Conservation (phyloP, 768 basidiomycete genomes). For the Lanmaoa rubissima region DNA sequence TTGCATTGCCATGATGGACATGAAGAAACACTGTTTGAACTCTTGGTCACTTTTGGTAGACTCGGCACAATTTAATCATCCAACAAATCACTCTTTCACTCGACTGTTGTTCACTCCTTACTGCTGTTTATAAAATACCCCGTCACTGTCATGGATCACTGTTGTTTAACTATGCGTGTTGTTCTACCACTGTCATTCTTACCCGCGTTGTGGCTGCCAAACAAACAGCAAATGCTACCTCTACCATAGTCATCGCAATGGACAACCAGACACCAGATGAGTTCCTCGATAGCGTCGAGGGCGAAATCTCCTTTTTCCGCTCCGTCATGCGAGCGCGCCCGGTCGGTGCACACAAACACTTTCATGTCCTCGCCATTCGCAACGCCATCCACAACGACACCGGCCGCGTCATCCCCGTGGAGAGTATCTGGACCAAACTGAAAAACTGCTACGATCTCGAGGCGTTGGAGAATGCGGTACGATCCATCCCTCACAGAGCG, state of each 20-base stretch:
- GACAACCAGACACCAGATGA: constrained; percentile 31
- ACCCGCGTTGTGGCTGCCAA: constrained; percentile 19
- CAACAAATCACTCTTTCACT: constrained; percentile 18
- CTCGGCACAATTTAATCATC: constrained; percentile 10
- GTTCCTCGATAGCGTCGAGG: constrained; percentile 71
- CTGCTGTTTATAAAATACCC: constrained; percentile 30
- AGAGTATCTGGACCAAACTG: constrained; percentile 76
- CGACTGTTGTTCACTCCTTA: constrained; percentile 24
- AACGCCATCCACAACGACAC: constrained; percentile 72
- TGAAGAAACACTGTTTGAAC: constrained; percentile 11
- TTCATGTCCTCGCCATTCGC: constrained; percentile 75
- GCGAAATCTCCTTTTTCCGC: constrained; percentile 84
- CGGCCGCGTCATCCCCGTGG: constrained; percentile 52
- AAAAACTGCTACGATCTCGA: constrained; percentile 71
- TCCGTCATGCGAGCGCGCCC: constrained; percentile 80
- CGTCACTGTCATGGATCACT: constrained; percentile 10
- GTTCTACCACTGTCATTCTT: constrained; percentile 15
- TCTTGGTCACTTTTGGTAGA: constrained; percentile 19
- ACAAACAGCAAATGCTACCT: constrained; percentile 13
- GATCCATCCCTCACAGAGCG: neutral
- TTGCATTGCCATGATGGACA: constrained; percentile 27
- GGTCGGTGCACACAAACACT: constrained; percentile 79
- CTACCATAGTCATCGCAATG: constrained; percentile 13
- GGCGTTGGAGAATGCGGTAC: constrained; percentile 61
- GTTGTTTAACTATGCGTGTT: constrained; percentile 26